Evolutionary conservation across 192 early-diverging fungal species (phyloP).

Genomic region (Funneliformis mosseae): DNA sequence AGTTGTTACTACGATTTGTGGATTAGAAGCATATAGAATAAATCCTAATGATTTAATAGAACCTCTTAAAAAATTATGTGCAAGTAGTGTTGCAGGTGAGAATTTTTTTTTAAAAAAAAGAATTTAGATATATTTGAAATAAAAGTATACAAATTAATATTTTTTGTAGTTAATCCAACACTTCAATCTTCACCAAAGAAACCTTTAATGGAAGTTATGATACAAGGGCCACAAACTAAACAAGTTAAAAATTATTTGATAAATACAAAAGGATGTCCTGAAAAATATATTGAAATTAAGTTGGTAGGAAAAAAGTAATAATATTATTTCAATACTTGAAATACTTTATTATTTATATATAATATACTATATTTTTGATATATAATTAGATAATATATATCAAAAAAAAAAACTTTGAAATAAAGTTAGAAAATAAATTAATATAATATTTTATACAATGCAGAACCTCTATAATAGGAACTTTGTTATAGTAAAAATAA

Average conservation of each 20-base stretch:
- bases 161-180: conserved; percentile 50
- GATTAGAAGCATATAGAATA: conserved; percentile 64
- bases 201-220: conserved; percentile 66
- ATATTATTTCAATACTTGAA: not conserved
- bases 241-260: conserved; percentile 55
- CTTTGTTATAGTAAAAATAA: too few species aligned
- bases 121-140: not conserved
- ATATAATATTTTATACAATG: too few species aligned
- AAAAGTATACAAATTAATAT: not conserved
- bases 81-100: conserved; percentile 64
- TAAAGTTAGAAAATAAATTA: too few species aligned
- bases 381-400: too few species aligned
- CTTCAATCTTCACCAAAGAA: conserved; percentile 55
- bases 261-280: conserved; percentile 51
- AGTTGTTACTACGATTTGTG: conserved; percentile 63
- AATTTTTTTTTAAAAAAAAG: not conserved
- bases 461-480: too few species aligned
- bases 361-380: too few species aligned
- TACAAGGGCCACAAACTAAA: conserved; percentile 75
- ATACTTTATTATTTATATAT: too few species aligned
- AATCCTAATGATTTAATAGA: conserved; percentile 63
- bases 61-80: conserved; percentile 64
- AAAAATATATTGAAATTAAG: conserved; percentile 47
- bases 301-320: not conserved
- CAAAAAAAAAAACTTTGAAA: too few species aligned